These are phyloP conservation scores for Alternaria infectoria DNA, from an alignment of 2,329 filamentous ascomycete genomes.

Conservation along the genomic window DNA sequence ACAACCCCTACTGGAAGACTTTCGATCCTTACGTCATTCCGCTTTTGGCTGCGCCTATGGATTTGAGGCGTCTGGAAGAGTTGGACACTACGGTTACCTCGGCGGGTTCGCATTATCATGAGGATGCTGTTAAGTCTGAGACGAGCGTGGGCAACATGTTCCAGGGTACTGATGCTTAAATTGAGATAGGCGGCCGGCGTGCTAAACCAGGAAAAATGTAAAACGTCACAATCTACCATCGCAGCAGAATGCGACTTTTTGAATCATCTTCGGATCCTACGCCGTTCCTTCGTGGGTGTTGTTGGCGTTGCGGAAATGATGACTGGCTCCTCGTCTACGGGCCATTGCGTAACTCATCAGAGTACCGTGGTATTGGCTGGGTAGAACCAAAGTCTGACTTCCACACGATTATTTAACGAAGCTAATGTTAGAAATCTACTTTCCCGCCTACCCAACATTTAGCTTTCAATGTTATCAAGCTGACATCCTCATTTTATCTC, in stretches of 20 bases:
- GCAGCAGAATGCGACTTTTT: no score
- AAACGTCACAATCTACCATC: no score
- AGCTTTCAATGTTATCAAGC: no score
- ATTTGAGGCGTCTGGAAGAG: slow-evolving; percentile 71
- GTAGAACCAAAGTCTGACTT: not conserved
- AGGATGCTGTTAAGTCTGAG: slow-evolving; percentile 10
- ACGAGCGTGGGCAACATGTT: slow-evolving; percentile 12
- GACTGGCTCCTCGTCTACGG: not conserved
- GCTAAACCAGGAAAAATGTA: no score
- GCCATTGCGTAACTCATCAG: not conserved
- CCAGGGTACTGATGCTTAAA: slow-evolving; percentile 12
- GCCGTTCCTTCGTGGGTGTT: no score
- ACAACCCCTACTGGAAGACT: slow-evolving; percentile 76
- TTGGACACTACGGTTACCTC: slow-evolving; percentile 51
- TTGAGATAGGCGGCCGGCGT: not conserved
- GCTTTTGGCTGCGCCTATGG: slow-evolving; percentile 71
- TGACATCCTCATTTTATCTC: no score
- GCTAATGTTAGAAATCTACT: no score
- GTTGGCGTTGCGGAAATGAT: no score
- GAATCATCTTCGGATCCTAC: no score
- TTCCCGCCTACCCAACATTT: no score
- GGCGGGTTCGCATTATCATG: slow-evolving; percentile 9
- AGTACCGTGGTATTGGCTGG: not conserved
- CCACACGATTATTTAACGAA: no score
- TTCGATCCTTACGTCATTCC: slow-evolving; percentile 77